phyloP scores from a whole-genome alignment of 1,284 basidiomycete species.

The Moesziomyces aphidis region DNA sequence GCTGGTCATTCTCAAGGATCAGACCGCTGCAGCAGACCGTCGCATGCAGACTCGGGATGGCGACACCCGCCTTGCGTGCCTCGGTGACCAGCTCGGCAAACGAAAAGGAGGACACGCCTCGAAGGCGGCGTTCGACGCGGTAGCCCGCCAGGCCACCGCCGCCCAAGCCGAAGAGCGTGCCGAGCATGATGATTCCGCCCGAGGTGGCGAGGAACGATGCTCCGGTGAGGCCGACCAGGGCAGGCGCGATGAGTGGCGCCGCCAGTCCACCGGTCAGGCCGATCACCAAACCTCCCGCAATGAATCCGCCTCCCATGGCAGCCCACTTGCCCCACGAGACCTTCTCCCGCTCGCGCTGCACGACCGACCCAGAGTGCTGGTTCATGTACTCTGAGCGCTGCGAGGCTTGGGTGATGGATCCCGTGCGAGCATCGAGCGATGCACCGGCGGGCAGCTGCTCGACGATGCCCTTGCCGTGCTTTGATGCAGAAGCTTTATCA shows the following conservation, averaged over 20 bases:
- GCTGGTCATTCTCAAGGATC: slow-evolving; percentile 50
- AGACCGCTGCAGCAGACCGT: slow-evolving; percentile 60
- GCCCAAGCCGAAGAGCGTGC: slow-evolving; percentile 59
- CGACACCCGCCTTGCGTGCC: slow-evolving; percentile 46
- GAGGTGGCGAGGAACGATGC: slow-evolving; percentile 56
- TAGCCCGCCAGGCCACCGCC: slow-evolving; percentile 64
- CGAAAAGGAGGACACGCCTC: slow-evolving; percentile 48
- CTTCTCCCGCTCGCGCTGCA: slow-evolving; percentile 53
- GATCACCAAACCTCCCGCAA: slow-evolving; percentile 56
- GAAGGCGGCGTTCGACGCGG: slow-evolving; percentile 51
- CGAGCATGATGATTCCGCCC: slow-evolving; percentile 61
- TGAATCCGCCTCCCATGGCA: slow-evolving; percentile 56
- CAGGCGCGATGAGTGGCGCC: slow-evolving; percentile 58
- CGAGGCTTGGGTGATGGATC: slow-evolving; percentile 30
- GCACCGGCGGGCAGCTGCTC: slow-evolving; percentile 41
- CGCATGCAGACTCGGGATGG: slow-evolving; percentile 60
- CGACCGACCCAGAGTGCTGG: slow-evolving; percentile 42
- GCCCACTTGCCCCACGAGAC: slow-evolving; percentile 58
- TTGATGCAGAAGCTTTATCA: slow-evolving; percentile 35
- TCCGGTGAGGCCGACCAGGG: slow-evolving; percentile 58
- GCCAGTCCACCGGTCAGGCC: slow-evolving; percentile 61
- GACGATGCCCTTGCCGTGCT: slow-evolving; percentile 52
- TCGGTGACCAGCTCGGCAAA: slow-evolving; percentile 50
- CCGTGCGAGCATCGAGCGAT: slow-evolving; percentile 38
- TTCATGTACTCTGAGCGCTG: slow-evolving; percentile 61